Conservation (phyloP, 257 asterid genomes). For the Henckelia pumila region DNA sequence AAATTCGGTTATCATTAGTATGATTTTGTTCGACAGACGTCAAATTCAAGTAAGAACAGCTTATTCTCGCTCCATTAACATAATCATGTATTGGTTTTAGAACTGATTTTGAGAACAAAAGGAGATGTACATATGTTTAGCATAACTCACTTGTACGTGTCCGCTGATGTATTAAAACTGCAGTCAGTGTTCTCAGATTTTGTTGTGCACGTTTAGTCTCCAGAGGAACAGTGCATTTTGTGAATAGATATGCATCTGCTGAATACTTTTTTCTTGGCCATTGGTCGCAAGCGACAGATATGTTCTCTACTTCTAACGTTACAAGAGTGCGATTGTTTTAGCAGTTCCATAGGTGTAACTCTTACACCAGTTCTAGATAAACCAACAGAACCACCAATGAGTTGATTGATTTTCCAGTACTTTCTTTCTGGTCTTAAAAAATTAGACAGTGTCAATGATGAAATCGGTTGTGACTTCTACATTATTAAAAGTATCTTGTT, state of each 20-base stretch:
- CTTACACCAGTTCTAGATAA: background rate
- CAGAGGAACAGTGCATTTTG: background rate
- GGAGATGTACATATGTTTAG: background rate
- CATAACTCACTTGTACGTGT: background rate
- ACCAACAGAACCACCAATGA: conserved; percentile 8
- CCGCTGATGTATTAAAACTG: background rate
- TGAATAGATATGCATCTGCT: background rate
- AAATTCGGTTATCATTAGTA: background rate
- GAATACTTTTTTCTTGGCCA: background rate
- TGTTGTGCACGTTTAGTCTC: background rate
- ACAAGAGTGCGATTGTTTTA: background rate
- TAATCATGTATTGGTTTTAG: background rate
- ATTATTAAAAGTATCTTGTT: conserved; percentile 4
- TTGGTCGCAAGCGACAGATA: background rate
- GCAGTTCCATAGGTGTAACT: background rate
- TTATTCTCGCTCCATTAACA: background rate
- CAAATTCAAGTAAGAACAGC: background rate
- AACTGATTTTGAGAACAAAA: background rate
- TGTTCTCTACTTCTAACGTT: background rate
- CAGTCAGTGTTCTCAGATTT: background rate
- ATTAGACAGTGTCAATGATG: conserved; percentile 11
- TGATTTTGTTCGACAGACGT: conserved; percentile 8
- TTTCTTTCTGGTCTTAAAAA: conserved; percentile 4
- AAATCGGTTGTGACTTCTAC: conserved; percentile 12
- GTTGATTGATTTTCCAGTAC: conserved; percentile 15